Evolutionary conservation across 352 stramenopile species (phyloP), one percentile per base, ranked within the genome.

Genomic region (Globisporangium orthogonon): DNA sequence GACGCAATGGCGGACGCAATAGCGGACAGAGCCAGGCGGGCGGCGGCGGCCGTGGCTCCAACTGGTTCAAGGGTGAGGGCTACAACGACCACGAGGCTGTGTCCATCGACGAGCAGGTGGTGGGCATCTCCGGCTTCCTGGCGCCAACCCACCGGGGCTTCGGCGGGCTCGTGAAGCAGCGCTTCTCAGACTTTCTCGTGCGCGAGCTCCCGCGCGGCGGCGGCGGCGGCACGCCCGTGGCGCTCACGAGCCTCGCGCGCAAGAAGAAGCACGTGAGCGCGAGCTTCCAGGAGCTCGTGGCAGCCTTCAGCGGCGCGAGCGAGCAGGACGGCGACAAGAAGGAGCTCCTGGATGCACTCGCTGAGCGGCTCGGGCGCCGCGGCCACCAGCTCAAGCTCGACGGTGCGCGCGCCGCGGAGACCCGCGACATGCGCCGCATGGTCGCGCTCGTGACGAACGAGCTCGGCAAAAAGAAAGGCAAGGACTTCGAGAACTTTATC

Each of bases 101-200:
- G 58, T 78, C 73, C 58, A 80, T 89, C 46, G 68, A 79, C 31
- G 78, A 89, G 60, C 69, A 82, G 14, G 74, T 82, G 28, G 74
- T 83, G 2, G 78, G 76, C 46, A 89, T 89, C 65, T 63, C 54
- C 0, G 74, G 74, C 46, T 89, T 85, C 60, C 67, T 84, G 9
- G 57, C 44, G 28, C 33, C 61, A 2, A 29, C 47, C 7, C 66
- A 76, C 37, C 39, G 45, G 0, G 80, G 84, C 33, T 93, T 94
- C 58, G 61, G 68, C 15, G 83, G 84, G 10, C 62, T 87, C 53
- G 55, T 94, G 23, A 94, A 95, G 71, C 78, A 92, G 65, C 73
- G 85, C 18, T 95, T 78, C 66, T 87, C 76, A 30, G 86, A 96
- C 56, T 95, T 93, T 63, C 64, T 95, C 51, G 86, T 96, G 50